Conservation (phyloP, 2,329 filamentous ascomycete genomes). For the Epichloe hybrida region DNA sequence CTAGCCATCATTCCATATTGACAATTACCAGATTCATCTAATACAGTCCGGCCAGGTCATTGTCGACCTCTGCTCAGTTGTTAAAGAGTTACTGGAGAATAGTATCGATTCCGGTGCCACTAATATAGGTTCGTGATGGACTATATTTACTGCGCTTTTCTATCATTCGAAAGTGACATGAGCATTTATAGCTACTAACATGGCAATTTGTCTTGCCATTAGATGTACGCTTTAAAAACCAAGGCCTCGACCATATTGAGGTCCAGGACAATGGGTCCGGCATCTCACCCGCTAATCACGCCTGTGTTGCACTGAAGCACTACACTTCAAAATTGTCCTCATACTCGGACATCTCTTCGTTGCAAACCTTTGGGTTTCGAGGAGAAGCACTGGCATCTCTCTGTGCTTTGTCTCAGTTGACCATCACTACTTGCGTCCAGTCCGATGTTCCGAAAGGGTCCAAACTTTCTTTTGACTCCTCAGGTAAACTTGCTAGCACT, state of each 20-base stretch:
- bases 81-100: slow-evolving; percentile 94
- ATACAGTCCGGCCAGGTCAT: slow-evolving; percentile 99
- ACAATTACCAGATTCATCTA: slow-evolving; percentile 58
- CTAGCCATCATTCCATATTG: neutral
- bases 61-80: slow-evolving; percentile 88
- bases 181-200: neutral
- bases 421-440: slow-evolving; percentile 68
- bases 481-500: slow-evolving; percentile 63
- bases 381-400: slow-evolving; percentile 91
- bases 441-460: slow-evolving; percentile 72
- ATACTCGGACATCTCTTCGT: slow-evolving; percentile 71
- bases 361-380: slow-evolving; percentile 92
- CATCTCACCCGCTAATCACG: slow-evolving; percentile 75
- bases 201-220: slow-evolving; percentile 11
- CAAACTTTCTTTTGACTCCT: slow-evolving; percentile 73
- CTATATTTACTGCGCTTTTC: neutral
- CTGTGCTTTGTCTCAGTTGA: slow-evolving; percentile 77
- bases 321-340: slow-evolving; percentile 88
- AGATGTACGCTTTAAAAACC: slow-evolving; percentile 95
- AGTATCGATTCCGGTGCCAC: slow-evolving; percentile 86
- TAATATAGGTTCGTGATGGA: slow-evolving; percentile 49
- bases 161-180: neutral
- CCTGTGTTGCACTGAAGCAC: slow-evolving; percentile 81
- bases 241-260: slow-evolving; percentile 85
- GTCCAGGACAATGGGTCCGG: slow-evolving; percentile 95